phyloP scores from a whole-genome alignment of 2,329 filamentous ascomycete genomes.

The Ustulina deusta region DNA sequence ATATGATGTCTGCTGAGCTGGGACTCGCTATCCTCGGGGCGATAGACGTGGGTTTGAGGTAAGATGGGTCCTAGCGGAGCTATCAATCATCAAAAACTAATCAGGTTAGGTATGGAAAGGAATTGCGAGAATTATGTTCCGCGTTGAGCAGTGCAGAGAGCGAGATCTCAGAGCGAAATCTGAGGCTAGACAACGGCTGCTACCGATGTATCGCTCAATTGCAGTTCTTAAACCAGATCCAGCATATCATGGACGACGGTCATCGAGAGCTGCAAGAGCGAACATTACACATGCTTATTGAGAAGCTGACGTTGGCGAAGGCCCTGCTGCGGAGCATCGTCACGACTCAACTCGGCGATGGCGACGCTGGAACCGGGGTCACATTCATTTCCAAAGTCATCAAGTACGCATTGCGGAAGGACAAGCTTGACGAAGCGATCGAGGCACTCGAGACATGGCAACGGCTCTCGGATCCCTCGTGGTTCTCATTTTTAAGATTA shows the following conservation, averaged over 20 bases:
- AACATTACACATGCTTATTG: slow-evolving; percentile 1
- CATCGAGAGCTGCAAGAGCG: slow-evolving; percentile 12
- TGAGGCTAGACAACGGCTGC: slow-evolving; percentile 3
- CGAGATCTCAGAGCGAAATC: slow-evolving; percentile 7
- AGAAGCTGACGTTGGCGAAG: slow-evolving; percentile 1
- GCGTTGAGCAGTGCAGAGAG: slow-evolving; percentile 10
- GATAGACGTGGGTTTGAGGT: slow-evolving; percentile 20
- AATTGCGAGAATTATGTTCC: slow-evolving; percentile 8
- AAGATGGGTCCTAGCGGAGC: neutral
- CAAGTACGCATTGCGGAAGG: slow-evolving; percentile 23
- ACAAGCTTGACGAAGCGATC: slow-evolving; percentile 23
- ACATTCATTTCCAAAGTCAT: neutral
- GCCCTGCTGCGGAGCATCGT: slow-evolving; percentile 2
- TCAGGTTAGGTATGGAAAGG: neutral
- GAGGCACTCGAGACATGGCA: slow-evolving; percentile 29
- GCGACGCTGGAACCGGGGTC: neutral
- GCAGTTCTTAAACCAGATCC: slow-evolving; percentile 3
- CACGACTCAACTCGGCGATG: neutral
- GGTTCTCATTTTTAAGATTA: slow-evolving; percentile 29
- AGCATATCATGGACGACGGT: neutral
- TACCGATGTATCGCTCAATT: slow-evolving; percentile 1
- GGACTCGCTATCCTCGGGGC: slow-evolving; percentile 10
- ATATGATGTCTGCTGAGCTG: slow-evolving; percentile 6
- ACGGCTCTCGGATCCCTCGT: slow-evolving; percentile 24
- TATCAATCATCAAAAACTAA: neutral